phyloP scores from a whole-genome alignment of 2,329 filamentous ascomycete genomes.

The Curvularia lunata region DNA sequence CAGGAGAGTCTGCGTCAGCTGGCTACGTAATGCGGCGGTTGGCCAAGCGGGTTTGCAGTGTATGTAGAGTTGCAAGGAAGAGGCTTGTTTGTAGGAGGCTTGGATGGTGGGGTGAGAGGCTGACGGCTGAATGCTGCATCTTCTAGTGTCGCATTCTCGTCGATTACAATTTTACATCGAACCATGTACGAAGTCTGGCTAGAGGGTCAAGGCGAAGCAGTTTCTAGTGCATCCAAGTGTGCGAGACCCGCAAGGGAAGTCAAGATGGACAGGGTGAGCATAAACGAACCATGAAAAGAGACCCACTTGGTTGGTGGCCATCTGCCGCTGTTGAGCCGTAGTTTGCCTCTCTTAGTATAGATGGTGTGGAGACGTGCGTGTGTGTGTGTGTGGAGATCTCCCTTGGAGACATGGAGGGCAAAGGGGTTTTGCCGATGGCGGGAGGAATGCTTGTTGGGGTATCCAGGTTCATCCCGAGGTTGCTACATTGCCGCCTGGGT shows the following conservation, averaged over 20 bases:
- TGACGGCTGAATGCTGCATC: background rate
- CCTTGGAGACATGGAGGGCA: conserved; percentile 15
- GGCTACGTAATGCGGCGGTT: background rate
- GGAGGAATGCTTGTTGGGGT: conserved; percentile 9
- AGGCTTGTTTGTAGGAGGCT: background rate
- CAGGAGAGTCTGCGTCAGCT: background rate
- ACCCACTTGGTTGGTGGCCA: conserved; percentile 8
- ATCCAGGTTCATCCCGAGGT: background rate
- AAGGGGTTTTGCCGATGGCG: conserved; percentile 10
- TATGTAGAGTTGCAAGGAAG: background rate
- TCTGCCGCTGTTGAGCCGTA: conserved; percentile 28
- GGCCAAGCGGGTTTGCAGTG: background rate
- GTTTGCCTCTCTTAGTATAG: conserved; percentile 21
- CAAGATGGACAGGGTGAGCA: background rate
- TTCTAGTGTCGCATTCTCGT: background rate
- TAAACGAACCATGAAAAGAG: conserved; percentile 6
- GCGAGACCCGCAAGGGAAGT: background rate
- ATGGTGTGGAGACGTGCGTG: conserved; percentile 26
- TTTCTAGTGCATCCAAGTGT: background rate
- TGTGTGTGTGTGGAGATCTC: conserved; percentile 24
- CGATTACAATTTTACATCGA: background rate
- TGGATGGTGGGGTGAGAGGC: background rate
- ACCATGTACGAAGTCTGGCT: background rate
- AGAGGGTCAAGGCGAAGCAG: background rate
- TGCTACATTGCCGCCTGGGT: background rate